Conservation (phyloP, 2,329 filamentous ascomycete genomes). For the Chaetomium globosum region DNA sequence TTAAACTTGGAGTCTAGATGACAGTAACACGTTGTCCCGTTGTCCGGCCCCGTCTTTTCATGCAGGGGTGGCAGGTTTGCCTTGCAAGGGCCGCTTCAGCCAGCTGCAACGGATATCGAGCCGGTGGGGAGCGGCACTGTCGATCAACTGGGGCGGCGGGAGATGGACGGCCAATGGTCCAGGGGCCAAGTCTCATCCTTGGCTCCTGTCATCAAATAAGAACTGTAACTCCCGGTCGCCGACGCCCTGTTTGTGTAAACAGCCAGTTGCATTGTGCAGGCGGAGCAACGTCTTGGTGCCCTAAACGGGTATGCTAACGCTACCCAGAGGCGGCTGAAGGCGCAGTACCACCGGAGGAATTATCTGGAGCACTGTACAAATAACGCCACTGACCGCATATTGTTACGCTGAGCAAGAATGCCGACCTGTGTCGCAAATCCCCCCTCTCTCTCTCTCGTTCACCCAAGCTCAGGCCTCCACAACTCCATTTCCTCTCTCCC, state of each 20-base stretch:
- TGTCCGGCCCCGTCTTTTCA: not conserved
- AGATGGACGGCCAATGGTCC: conserved; percentile 11
- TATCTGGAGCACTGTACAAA: conserved; percentile 5
- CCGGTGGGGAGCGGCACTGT: conserved; percentile 15
- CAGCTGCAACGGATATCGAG: conserved; percentile 18
- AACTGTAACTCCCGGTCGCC: not conserved
- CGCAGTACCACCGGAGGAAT: conserved; percentile 2
- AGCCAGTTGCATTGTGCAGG: conserved; percentile 18
- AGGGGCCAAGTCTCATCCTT: not conserved
- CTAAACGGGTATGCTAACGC: conserved; percentile 11
- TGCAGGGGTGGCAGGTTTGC: conserved; percentile 18
- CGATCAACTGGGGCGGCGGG: conserved; percentile 14
- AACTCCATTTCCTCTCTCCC: not conserved
- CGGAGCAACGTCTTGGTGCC: conserved; percentile 7
- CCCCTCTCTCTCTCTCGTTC: not conserved
- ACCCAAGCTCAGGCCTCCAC: no score
- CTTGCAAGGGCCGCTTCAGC: conserved; percentile 6
- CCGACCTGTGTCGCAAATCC: conserved; percentile 18
- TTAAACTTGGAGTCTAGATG: not conserved
- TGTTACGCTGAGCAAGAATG: conserved; percentile 22
- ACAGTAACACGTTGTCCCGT: conserved; percentile 4
- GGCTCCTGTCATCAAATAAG: conserved; percentile 11
- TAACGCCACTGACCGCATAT: conserved; percentile 27
- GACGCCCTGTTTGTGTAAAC: conserved; percentile 1
- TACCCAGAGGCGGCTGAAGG: conserved; percentile 18